These are phyloP conservation scores for Fusarium dimerum DNA, from an alignment of 2,329 filamentous ascomycete species.

Conservation along the genomic window DNA sequence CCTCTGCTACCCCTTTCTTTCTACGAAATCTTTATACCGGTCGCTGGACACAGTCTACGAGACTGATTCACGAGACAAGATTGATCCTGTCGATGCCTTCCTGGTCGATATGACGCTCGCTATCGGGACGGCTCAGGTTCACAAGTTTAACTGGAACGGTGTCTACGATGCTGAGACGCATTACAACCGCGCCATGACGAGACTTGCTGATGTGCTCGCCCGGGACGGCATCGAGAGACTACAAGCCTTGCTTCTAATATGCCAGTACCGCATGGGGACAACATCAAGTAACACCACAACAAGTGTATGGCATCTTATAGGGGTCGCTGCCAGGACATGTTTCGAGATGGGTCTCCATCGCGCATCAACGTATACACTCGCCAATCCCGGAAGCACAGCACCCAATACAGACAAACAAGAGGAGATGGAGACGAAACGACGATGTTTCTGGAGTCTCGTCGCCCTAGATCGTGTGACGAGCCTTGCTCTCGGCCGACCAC, in stretches of 20 bases:
- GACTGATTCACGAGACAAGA: slow-evolving; percentile 18
- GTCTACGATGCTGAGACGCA: slow-evolving; percentile 44
- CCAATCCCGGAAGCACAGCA: not conserved
- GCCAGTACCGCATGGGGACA: slow-evolving; percentile 44
- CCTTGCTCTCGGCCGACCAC: slow-evolving; percentile 40
- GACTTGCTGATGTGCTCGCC: slow-evolving; percentile 39
- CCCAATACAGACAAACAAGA: slow-evolving; percentile 12
- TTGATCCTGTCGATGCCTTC: slow-evolving; percentile 36
- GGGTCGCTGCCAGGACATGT: slow-evolving; percentile 42
- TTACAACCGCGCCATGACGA: slow-evolving; percentile 39
- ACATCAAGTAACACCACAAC: slow-evolving; percentile 39
- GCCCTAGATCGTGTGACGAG: slow-evolving; percentile 40
- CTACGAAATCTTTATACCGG: slow-evolving; percentile 29
- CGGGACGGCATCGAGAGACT: slow-evolving; percentile 37
- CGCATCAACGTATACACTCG: slow-evolving; percentile 34
- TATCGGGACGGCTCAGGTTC: slow-evolving; percentile 43
- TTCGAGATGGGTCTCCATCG: slow-evolving; percentile 44
- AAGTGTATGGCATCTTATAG: slow-evolving; percentile 47
- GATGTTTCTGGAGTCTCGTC: slow-evolving; percentile 47
- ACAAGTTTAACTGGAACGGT: slow-evolving; percentile 46
- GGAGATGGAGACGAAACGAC: slow-evolving; percentile 36
- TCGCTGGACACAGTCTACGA: slow-evolving; percentile 34
- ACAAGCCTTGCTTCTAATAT: slow-evolving; percentile 44
- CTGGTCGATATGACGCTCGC: slow-evolving; percentile 46
- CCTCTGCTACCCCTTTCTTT: slow-evolving; percentile 44